A percentile compares a stretch with the other conserved stretches of the same genome.
phyloP scores from a whole-genome alignment of 805 yeast species.

The Candida alai region DNA sequence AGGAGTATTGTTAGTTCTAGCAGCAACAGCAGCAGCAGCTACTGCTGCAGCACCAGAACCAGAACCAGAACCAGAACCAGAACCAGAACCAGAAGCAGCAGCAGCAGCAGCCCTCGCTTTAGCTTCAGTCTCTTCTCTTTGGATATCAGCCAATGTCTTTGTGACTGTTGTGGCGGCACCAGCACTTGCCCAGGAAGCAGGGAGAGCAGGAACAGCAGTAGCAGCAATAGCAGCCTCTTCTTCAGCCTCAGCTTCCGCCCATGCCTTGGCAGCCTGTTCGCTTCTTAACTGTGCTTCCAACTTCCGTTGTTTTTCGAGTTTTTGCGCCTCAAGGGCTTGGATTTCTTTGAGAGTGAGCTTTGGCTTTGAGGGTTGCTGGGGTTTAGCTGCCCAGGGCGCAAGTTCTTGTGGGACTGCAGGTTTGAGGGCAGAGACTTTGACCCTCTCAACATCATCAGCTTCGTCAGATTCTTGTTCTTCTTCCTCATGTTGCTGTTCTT shows the following conservation, averaged over 20 bases:
- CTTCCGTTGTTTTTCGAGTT: constrained; percentile 34
- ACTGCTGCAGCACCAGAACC: constrained; percentile 18
- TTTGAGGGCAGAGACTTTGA: constrained; percentile 10
- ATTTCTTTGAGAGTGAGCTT: constrained; percentile 48
- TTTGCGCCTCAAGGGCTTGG: constrained; percentile 48
- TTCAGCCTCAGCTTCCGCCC: constrained; percentile 19
- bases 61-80: constrained; percentile 12
- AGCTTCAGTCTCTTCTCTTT: constrained; percentile 51
- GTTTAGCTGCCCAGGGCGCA: constrained; percentile 55
- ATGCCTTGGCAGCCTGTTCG: constrained; percentile 25
- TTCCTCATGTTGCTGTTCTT: constrained; percentile 2
- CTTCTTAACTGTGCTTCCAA: constrained; percentile 28
- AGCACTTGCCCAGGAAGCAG: constrained; percentile 43
- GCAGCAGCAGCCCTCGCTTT: constrained; percentile 22
- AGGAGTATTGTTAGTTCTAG: not conserved
- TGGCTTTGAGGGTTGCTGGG: constrained; percentile 25
- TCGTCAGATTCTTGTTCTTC: constrained; percentile 1
- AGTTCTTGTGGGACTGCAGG: constrained; percentile 16
- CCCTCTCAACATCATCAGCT: constrained; percentile 10
- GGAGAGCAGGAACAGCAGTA: constrained; percentile 23
- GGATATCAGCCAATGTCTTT: constrained; percentile 56
- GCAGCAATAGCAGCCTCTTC: constrained; percentile 13
- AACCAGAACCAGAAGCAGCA: constrained; percentile 21
- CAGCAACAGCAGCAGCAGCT: constrained; percentile 10
- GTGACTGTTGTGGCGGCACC: constrained; percentile 20